Conservation (phyloP, 2,329 filamentous ascomycete genomes). For the Fusarium sp. region DNA sequence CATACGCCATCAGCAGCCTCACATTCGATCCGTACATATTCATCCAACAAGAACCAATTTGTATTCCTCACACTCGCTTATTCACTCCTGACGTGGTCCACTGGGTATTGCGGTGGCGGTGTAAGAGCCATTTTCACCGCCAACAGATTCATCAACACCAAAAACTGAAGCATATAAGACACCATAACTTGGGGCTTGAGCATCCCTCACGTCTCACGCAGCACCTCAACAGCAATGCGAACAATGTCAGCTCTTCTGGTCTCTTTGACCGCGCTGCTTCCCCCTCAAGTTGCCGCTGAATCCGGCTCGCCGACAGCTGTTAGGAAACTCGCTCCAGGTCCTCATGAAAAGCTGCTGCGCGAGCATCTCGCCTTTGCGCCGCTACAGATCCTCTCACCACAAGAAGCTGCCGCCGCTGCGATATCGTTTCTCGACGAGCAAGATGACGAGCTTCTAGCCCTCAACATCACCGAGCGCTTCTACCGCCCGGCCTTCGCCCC, state of each 20-base stretch:
- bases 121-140: slow-evolving; percentile 28
- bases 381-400: slow-evolving; percentile 43
- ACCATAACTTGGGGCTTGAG: neutral
- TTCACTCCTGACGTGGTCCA: slow-evolving; percentile 10
- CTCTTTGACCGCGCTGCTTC: slow-evolving; percentile 59
- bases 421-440: slow-evolving; percentile 46
- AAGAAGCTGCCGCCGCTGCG: slow-evolving; percentile 48
- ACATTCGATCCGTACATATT: slow-evolving; percentile 14
- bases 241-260: slow-evolving; percentile 53
- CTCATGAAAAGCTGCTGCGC: slow-evolving; percentile 78
- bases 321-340: slow-evolving; percentile 77
- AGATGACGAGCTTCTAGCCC: slow-evolving; percentile 37
- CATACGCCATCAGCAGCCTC: slow-evolving; percentile 34
- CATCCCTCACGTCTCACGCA: slow-evolving; percentile 1
- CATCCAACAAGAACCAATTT: neutral
- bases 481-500: slow-evolving; percentile 64
- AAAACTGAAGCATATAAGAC: neutral
- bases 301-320: slow-evolving; percentile 67
- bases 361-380: slow-evolving; percentile 69
- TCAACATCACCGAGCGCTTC: slow-evolving; percentile 37
- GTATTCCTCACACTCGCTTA: neutral
- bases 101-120: slow-evolving; percentile 22
- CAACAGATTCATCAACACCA: slow-evolving; percentile 2
- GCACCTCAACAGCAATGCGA: slow-evolving; percentile 51
- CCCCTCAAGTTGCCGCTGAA: slow-evolving; percentile 51